Percentiles rank a stretch among this genome's conserved stretches.
Conservation (phyloP, 2,329 filamentous ascomycete genomes). For the Chrysoporthe cubensis region DNA sequence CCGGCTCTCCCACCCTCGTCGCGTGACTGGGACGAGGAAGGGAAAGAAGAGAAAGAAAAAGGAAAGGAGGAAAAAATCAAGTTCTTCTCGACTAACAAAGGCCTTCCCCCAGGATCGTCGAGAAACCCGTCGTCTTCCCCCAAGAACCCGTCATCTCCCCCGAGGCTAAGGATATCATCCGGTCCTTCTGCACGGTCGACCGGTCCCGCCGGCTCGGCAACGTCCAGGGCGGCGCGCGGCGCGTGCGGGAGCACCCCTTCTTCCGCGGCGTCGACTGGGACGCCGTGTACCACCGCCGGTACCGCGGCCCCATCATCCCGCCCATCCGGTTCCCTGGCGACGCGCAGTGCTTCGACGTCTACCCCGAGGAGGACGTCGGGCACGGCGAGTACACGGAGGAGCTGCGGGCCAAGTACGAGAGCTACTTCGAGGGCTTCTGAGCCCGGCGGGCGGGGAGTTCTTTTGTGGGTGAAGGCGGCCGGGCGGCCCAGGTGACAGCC, state of each 20-base stretch:
- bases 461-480: too few relatives aligned
- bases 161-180: conserved; percentile 75
- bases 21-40: background rate
- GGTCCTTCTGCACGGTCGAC: conserved; percentile 76
- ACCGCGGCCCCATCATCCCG: conserved; percentile 74
- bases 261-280: conserved; percentile 77
- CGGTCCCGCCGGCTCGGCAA: conserved; percentile 79
- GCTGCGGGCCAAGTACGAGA: conserved; percentile 70
- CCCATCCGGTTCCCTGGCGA: conserved; percentile 73
- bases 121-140: conserved; percentile 77
- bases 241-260: conserved; percentile 77
- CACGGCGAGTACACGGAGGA: conserved; percentile 71
- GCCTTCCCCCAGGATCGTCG: conserved; percentile 66
- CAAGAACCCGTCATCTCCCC: conserved; percentile 66
- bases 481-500: background rate
- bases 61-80: background rate
- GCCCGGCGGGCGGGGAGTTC: background rate
- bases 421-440: conserved; percentile 73
- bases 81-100: conserved; percentile 29
- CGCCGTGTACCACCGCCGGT: conserved; percentile 65
- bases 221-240: conserved; percentile 71
- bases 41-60: background rate
- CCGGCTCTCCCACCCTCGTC: background rate
- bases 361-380: conserved; percentile 74
- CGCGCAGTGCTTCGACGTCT: conserved; percentile 80